A percentile compares a stretch with the other conserved stretches of the same genome.
Evolutionary conservation across 108 stramenopile species (phyloP).

Genomic region (Skeletonema menzelii): DNA sequence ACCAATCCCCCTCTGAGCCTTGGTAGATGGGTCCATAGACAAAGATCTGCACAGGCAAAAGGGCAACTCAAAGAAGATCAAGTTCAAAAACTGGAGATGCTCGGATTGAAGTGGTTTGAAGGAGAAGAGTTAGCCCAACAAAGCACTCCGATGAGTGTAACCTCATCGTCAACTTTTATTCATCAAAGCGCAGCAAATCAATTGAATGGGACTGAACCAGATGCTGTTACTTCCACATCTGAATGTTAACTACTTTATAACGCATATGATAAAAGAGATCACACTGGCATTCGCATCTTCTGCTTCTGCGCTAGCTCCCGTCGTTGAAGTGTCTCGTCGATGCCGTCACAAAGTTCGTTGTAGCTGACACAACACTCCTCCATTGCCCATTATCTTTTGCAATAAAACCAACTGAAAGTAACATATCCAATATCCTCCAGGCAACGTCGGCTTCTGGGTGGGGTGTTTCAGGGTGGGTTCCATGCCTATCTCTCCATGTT

Average conservation of each 20-base stretch:
- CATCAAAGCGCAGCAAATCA: not conserved
- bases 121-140: not conserved
- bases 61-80: constrained; percentile 81
- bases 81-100: constrained; percentile 62
- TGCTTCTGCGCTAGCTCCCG: too few relatives aligned
- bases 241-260: not conserved
- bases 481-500: too few relatives aligned
- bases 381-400: too few relatives aligned
- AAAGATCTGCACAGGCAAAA: constrained; percentile 77
- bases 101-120: constrained; percentile 75
- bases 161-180: not conserved
- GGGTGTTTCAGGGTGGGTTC: too few relatives aligned
- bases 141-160: not conserved
- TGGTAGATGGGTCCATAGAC: constrained; percentile 88
- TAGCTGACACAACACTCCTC: too few relatives aligned
- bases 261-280: not conserved
- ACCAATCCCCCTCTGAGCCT: constrained; percentile 72
- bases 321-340: too few relatives aligned
- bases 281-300: not conserved
- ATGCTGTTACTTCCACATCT: not conserved
- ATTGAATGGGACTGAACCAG: not conserved
- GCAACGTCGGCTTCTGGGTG: too few relatives aligned
- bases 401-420: too few relatives aligned
- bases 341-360: too few relatives aligned
- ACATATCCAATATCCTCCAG: too few relatives aligned